These are phyloP conservation scores for Russula dissimulans DNA, from an alignment of 768 basidiomycete genomes.

Conservation along the genomic window DNA sequence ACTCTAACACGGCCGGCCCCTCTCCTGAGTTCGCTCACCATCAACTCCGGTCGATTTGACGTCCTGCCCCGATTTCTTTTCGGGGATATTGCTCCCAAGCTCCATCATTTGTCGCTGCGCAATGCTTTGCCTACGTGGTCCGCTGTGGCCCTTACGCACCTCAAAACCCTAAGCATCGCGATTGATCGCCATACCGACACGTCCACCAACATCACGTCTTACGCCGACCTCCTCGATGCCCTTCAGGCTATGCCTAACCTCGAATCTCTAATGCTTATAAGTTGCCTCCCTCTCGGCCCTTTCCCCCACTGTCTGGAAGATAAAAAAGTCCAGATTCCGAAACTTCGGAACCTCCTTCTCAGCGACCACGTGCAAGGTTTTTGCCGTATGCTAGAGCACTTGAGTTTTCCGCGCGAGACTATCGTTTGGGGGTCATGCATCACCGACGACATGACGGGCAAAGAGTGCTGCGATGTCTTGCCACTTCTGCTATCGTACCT, in stretches of 20 bases:
- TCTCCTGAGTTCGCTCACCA: not conserved
- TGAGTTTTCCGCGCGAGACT: not conserved
- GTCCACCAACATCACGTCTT: not conserved
- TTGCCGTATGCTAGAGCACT: not conserved
- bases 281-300: constrained; percentile 1
- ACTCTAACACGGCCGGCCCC: not conserved
- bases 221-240: constrained; percentile 3
- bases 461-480: constrained; percentile 9
- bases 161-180: not conserved
- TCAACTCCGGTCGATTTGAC: not conserved
- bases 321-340: not conserved
- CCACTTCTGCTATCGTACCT: constrained; percentile 6
- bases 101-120: not conserved
- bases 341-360: constrained; percentile 1
- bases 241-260: constrained; percentile 2
- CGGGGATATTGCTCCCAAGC: not conserved
- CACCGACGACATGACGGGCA: constrained; percentile 6
- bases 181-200: not conserved
- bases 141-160: not conserved
- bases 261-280: not conserved
- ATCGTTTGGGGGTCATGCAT: not conserved
- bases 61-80: constrained; percentile 2
- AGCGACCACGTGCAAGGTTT: not conserved
- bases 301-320: not conserved
- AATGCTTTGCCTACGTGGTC: constrained; percentile 3